Base-by-base conservation (phyloP, 78 protist species). In the Dictyostelium capitatum region DNA sequence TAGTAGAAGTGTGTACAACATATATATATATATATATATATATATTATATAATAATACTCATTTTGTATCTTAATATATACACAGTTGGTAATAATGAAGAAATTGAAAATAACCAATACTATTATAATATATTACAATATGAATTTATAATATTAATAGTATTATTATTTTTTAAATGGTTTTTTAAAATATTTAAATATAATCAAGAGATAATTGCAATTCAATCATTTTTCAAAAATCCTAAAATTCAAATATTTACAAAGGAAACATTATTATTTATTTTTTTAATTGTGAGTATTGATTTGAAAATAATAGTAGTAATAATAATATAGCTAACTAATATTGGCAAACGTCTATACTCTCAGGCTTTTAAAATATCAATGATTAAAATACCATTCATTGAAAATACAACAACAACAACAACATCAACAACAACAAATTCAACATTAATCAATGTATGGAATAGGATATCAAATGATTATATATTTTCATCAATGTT, bases 401-500 rank as follows among this genome's bases (percentile, higher is more conserved):
- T 73, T 20, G 46, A 73, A 20, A 37, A 23, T 46, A 15, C 32
- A 73, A n/a, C n/a, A n/a, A n/a, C n/a, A n/a, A n/a, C n/a, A n/a
- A n/a, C n/a, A n/a, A n/a, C n/a, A n/a, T n/a, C n/a, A n/a, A n/a
- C n/a, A n/a, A n/a, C n/a, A n/a, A 23, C 20, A 5, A 10, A 46
- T 32, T 46, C 48, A 67, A 17, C n/a, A 20, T 46, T 73, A 20
- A 46, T 47, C 15, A 73, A 73, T 46, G 46, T 73, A 46, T 73
- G 79, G 79, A 73, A 73, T 8, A 51, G 47, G n/a, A 46, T 73
- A 17, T 73, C 79, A 46, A 73, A 37, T 46, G 47, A 73, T 32
- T 30, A 11, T 73, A 32, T 73, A 20, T 73, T 73, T 46, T 46
- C 79, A 43, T 73, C 37, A 46, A 73, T 73, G 79, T 73, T 73